A percentile compares a stretch with the other conserved stretches of the same genome.
phyloP scores from a whole-genome alignment of 345 rosid species.

The Melastoma malabathricum region DNA sequence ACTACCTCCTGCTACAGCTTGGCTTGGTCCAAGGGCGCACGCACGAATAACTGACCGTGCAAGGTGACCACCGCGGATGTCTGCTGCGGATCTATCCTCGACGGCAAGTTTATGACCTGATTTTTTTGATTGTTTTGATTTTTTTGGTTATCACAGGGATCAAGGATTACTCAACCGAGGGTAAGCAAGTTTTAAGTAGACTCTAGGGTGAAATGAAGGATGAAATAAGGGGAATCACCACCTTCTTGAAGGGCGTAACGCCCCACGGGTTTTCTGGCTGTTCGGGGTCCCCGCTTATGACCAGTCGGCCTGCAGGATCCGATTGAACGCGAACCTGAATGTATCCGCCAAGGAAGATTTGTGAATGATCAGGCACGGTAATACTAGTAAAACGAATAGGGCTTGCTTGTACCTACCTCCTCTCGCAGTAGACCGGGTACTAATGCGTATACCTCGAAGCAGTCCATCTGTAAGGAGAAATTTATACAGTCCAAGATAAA shows the following conservation, averaged over 20 bases:
- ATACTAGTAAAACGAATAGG: too few relatives aligned
- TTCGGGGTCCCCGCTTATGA: constrained; percentile 57
- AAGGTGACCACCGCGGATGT: constrained; percentile 64
- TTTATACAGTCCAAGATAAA: too few relatives aligned
- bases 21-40: constrained; percentile 47
- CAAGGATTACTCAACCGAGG: background rate
- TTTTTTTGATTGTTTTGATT: too few relatives aligned
- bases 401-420: constrained; percentile 26
- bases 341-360: constrained; percentile 2
- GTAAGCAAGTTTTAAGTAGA: too few relatives aligned
- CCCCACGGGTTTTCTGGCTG: constrained; percentile 66
- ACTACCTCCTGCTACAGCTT: constrained; percentile 8
- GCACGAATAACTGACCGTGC: constrained; percentile 54
- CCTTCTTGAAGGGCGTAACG: constrained; percentile 59
- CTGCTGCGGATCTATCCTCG: constrained; percentile 51
- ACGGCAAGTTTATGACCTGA: constrained; percentile 52
- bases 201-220: too few relatives aligned
- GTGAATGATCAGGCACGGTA: background rate
- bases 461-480: constrained; percentile 30
- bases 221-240: constrained; percentile 1
- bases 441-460: constrained; percentile 57
- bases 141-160: too few relatives aligned
- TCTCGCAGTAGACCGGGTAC: constrained; percentile 68
- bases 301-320: constrained; percentile 60
- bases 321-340: constrained; percentile 62